A percentile compares a stretch with the other conserved stretches of the same genome.
These are phyloP conservation scores for Incumbomyces delicatus DNA, from an alignment of 2,329 filamentous ascomycete genomes.

Conservation along the genomic window DNA sequence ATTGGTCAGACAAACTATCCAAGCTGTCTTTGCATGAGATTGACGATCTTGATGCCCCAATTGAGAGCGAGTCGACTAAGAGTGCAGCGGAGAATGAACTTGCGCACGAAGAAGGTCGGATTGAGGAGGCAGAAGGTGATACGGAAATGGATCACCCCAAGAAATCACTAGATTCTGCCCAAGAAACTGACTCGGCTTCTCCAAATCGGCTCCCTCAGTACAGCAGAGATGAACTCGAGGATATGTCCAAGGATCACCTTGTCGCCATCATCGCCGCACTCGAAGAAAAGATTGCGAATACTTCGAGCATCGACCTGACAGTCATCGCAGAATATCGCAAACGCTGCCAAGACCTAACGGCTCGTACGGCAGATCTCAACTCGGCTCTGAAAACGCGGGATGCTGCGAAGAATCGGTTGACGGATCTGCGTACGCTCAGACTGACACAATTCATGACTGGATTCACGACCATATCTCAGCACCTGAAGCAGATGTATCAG, in stretches of 20 bases:
- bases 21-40: slow-evolving; percentile 79
- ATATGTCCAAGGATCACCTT: slow-evolving; percentile 52
- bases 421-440: slow-evolving; percentile 80
- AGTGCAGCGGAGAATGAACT: neutral
- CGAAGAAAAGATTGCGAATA: slow-evolving; percentile 70
- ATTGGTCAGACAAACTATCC: slow-evolving; percentile 82
- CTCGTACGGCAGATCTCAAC: slow-evolving; percentile 74
- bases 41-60: slow-evolving; percentile 45
- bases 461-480: slow-evolving; percentile 84
- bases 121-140: slow-evolving; percentile 60
- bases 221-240: slow-evolving; percentile 58
- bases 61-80: slow-evolving; percentile 4
- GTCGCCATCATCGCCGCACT: slow-evolving; percentile 57
- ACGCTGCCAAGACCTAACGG: slow-evolving; percentile 70
- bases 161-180: slow-evolving; percentile 25
- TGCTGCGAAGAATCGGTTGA: slow-evolving; percentile 78
- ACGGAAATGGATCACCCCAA: slow-evolving; percentile 22
- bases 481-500: slow-evolving; percentile 99
- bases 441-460: slow-evolving; percentile 98
- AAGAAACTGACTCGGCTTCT: slow-evolving; percentile 26
- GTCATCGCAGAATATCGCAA: slow-evolving; percentile 84
- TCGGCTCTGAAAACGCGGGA: slow-evolving; percentile 70
- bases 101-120: slow-evolving; percentile 2
- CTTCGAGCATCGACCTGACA: slow-evolving; percentile 68
- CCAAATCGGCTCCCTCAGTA: slow-evolving; percentile 63